Evolutionary conservation across 805 yeast genomes (phyloP), one percentile per base, ranked within the genome.

Genomic region (Scheffersomyces ergatensis): DNA sequence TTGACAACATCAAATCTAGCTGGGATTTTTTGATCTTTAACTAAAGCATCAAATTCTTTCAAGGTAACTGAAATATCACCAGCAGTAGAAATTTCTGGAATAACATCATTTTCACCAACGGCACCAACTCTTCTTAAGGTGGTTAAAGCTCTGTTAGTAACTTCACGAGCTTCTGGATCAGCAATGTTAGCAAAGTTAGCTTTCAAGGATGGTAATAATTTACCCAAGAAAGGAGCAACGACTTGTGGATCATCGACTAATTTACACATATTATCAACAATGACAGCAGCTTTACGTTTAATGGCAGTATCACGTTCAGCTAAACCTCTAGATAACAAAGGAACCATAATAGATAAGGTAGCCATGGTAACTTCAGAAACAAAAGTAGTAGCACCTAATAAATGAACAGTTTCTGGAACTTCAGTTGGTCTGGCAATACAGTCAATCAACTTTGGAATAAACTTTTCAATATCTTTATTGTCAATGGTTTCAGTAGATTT

Each of bases 211-310:
- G 99, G 99, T 80, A 89, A 85, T 65, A 93, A 83, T 69, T 85
- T 86, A 75, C 79, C 77, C 85, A 93, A 78, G 88, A 93, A 93
- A 57, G 99, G 99, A 80, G 98, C 99, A 76, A 93, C 96, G 67
- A 93, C 95, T 79, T 93, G 98, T 60, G 99, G 99, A 72, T 93
- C 99, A 70, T 93, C 99, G 78, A 93, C 99, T 75, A 93, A 88
- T 78, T 93, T 93, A 87, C 99, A 93, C 99, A 93, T 93, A 96
- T 93, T 93, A 75, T 93, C 99, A 64, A 92, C 86, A 75, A 93
- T 93, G 70, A 93, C 99, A 59, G 99, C 99, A 65, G 98, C 85
- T 82, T 93, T 93, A 83, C 99, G 90, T 87, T 93, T 93, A 82
- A 93, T 93, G 60, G 97, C 80, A 58, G 99, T 93, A 66, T 93